A percentile compares a stretch with the other conserved stretches of the same genome.
Evolutionary conservation across 2,329 filamentous ascomycete genomes (phyloP).

Genomic region (Fusarium denticulatum): DNA sequence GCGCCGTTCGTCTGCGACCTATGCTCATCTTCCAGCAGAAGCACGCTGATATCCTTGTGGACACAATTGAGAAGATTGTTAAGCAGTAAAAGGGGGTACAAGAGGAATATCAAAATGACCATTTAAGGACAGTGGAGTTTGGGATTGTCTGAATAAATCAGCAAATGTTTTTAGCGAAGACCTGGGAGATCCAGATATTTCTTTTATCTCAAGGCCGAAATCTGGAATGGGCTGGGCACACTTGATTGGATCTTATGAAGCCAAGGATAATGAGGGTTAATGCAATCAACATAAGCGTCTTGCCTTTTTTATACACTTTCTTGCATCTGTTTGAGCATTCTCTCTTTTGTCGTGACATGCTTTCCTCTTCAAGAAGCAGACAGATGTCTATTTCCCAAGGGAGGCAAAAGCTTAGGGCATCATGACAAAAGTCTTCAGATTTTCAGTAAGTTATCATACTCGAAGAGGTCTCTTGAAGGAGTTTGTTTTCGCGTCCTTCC

Average conservation of each 20-base stretch:
- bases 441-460: background rate
- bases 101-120: background rate
- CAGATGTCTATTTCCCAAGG: background rate
- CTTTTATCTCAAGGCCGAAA: background rate
- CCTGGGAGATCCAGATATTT: background rate
- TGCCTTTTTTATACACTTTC: background rate
- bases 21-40: constrained; percentile 94
- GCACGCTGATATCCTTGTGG: constrained; percentile 87
- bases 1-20: constrained; percentile 81
- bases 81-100: constrained; percentile 49
- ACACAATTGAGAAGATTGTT: constrained; percentile 79
- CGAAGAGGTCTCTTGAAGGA: background rate
- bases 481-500: background rate
- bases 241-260: background rate
- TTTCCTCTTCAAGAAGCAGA: background rate
- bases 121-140: constrained; percentile 19
- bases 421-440: background rate
- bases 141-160: constrained; percentile 6
- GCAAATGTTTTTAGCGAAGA: constrained; percentile 11
- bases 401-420: background rate
- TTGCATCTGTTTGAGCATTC: background rate
- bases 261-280: constrained; percentile 4
- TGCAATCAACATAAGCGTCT: constrained; percentile 6
- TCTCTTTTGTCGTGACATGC: background rate
- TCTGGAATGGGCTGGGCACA: background rate